phyloP scores from a whole-genome alignment of 192 early-diverging fungal genomes.

The Dimargaris cristalligena region DNA sequence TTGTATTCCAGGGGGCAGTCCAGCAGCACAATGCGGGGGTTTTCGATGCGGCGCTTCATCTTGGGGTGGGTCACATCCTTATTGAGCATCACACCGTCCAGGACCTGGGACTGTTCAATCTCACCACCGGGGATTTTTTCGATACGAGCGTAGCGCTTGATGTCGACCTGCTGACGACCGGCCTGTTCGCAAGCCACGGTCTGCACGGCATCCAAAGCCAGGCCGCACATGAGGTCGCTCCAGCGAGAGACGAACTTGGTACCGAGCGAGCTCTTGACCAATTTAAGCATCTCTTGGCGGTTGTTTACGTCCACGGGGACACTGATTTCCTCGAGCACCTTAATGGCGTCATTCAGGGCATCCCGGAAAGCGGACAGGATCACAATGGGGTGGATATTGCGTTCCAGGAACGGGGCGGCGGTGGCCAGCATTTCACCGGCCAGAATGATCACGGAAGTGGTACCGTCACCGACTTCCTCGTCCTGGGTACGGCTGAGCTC shows the following conservation, averaged over 20 bases:
- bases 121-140: constrained; percentile 99
- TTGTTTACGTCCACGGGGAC: constrained; percentile 68
- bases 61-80: constrained; percentile 99
- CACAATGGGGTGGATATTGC: constrained; percentile 95
- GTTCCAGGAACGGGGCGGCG: constrained; percentile 83
- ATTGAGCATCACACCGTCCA: constrained; percentile 97
- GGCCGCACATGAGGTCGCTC: constrained; percentile 93
- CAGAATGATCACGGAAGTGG: constrained; percentile 95
- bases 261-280: constrained; percentile 87
- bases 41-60: constrained; percentile 88
- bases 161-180: constrained; percentile 83
- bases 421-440: constrained; percentile 92
- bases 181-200: constrained; percentile 53
- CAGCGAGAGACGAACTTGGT: constrained; percentile 94
- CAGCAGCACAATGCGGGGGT: constrained; percentile 86
- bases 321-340: constrained; percentile 70
- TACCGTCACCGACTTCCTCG: constrained; percentile 99
- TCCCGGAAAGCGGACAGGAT: constrained; percentile 87
- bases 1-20: constrained; percentile 99
- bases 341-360: constrained; percentile 82
- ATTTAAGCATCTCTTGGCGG: constrained; percentile 70
- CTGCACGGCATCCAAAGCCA: constrained; percentile 92
- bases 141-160: constrained; percentile 93
- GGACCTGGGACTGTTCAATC: constrained; percentile 85
- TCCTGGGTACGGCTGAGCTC: constrained; percentile 98